Evolutionary conservation across 2,329 filamentous ascomycete species (phyloP), one percentile per base, ranked within the genome.

Genomic region (Colletotrichum tropicicola): DNA sequence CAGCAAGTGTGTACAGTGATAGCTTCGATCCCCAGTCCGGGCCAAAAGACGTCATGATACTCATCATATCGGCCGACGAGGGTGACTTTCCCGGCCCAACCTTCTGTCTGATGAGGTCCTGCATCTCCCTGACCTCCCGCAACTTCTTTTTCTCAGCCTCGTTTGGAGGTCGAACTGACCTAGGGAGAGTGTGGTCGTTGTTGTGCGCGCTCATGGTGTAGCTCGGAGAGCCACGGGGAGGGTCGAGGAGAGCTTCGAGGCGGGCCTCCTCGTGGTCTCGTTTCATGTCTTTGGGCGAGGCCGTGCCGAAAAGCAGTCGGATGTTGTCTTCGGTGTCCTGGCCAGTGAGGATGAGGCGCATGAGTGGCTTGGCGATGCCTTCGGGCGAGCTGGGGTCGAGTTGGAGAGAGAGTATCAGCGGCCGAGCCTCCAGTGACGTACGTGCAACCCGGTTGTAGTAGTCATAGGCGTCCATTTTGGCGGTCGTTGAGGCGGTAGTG

Each of bases 291-390:
- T 2, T 9, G 5, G 8, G n/a, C 32, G 19, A n/a, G 6, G 25
- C 15, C 17, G 55, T 43, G 6, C 55, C 55, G 5, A 58, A 58
- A 7, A 58, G 23, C 12, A 28, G 7, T 7, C 21, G 15, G 5
- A 58, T 13, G 17, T 58, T 49, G 5, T 49, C 55, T 17, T 43
- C 21, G 7, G 43, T 58, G 32, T 58, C 55, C 12, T 49, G 25
- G 5, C 55, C 55, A 8, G 44, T 8, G 21, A 58, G 4, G 30
- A 43, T 13, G 3, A 58, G 55, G 17, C 44, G 43, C 5, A 21
- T 30, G 8, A 58, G 23, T 9, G 44, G 44, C 5, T 49, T 39
- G 30, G n/a, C n/a, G n/a, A n/a, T n/a, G n/a, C n/a, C n/a, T n/a
- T n/a, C n/a, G n/a, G n/a, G n/a, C n/a, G n/a, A n/a, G n/a, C n/a